phyloP scores from a whole-genome alignment of 257 asterid genomes.

The Thymus quinquecostatus region DNA sequence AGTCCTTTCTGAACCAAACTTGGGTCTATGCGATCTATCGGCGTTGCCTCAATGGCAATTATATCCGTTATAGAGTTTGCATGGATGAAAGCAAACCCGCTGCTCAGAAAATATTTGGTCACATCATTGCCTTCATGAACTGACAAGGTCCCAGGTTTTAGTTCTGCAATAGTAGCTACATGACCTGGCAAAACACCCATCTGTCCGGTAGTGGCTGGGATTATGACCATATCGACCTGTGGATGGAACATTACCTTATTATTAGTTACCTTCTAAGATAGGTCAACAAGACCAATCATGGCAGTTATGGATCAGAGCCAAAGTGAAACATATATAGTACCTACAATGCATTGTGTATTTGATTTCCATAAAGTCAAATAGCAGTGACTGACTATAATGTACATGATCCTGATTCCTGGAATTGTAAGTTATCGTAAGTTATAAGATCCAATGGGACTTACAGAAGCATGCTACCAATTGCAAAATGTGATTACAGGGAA shows the following conservation, averaged over 20 bases:
- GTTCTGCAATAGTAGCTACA: constrained; percentile 85
- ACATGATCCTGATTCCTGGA: background rate
- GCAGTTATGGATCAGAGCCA: background rate
- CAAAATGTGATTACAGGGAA: background rate
- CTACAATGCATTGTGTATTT: background rate
- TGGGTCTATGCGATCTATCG: constrained; percentile 68
- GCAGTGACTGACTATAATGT: background rate
- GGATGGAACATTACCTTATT: background rate
- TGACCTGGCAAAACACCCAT: constrained; percentile 96
- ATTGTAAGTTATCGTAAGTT: background rate
- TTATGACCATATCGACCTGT: constrained; percentile 90
- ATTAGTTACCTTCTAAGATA: no score
- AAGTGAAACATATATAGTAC: background rate
- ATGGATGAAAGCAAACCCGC: constrained; percentile 83
- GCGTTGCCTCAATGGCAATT: constrained; percentile 70
- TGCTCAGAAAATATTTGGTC: constrained; percentile 66
- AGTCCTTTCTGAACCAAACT: constrained; percentile 72
- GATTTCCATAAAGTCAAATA: background rate
- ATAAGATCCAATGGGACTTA: background rate
- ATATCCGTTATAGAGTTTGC: constrained; percentile 78
- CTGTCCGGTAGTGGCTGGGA: constrained; percentile 85
- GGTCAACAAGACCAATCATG: no score
- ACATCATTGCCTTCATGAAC: constrained; percentile 78
- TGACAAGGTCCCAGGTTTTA: constrained; percentile 75
- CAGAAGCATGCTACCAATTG: background rate